Evolutionary conservation across 2,329 filamentous ascomycete species (phyloP).

Genomic region (Fusarium succisae): DNA sequence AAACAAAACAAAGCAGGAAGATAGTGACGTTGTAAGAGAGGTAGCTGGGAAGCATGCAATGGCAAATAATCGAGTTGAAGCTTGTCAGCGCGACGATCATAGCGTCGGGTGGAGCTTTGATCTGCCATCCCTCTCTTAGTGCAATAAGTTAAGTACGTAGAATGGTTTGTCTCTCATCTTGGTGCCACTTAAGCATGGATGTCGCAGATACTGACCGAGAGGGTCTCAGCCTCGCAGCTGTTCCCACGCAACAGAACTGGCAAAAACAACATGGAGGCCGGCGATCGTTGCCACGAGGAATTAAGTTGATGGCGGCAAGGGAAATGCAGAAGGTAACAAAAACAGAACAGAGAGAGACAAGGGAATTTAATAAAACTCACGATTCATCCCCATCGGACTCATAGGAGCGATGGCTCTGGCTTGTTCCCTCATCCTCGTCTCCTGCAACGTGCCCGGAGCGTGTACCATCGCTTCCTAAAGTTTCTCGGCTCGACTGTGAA

Average conservation of each 20-base stretch:
- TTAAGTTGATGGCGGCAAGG: neutral
- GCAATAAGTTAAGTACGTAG: slow-evolving; percentile 1
- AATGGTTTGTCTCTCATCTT: slow-evolving; percentile 14
- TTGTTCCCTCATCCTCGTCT: slow-evolving; percentile 46
- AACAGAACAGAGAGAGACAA: slow-evolving; percentile 5
- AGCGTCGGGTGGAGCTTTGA: slow-evolving; percentile 13
- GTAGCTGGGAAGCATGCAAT: neutral
- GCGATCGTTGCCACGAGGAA: neutral
- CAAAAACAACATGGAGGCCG: neutral
- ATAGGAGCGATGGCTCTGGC: slow-evolving; percentile 48
- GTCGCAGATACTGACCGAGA: slow-evolving; percentile 26
- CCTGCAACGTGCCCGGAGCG: slow-evolving; percentile 46
- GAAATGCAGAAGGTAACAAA: neutral
- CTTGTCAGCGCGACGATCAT: slow-evolving; percentile 7
- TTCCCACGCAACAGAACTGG: slow-evolving; percentile 20
- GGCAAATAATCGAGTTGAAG: neutral
- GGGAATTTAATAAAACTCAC: slow-evolving; percentile 33
- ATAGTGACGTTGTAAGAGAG: neutral
- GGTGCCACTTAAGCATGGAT: slow-evolving; percentile 26
- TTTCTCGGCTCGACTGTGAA: slow-evolving; percentile 52
- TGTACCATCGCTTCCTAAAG: slow-evolving; percentile 49
- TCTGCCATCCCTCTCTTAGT: slow-evolving; percentile 12
- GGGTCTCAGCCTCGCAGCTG: slow-evolving; percentile 26
- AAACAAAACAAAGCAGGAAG: neutral
- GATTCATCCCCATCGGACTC: slow-evolving; percentile 48